Evolutionary conservation across 371 early-diverging fungal species (phyloP), one percentile per base, ranked within the genome.

Genomic region (Capillidium heterosporum): DNA sequence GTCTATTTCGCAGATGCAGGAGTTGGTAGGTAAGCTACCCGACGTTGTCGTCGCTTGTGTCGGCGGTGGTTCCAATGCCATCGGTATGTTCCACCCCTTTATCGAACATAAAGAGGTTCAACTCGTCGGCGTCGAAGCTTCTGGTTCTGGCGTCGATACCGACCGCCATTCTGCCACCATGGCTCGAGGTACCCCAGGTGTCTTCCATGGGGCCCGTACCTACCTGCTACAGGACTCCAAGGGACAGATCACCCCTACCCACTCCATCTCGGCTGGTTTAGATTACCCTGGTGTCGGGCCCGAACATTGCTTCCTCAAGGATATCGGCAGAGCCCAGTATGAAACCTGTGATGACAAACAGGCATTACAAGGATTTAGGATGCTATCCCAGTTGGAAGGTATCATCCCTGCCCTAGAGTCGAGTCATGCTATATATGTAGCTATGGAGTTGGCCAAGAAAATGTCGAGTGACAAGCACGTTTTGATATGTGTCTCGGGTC

Each of bases 201-300:
- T 97, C 24, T 78, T 97, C 67, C 97, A 95, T 61, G 97, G 97
- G 41, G 89, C 95, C 2, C 76, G 84, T 57, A 92, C 97, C 7
- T 92, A 88, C 60, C 70, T 97, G 54, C 70, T 95, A 59, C 95
- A 97, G 71, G 93, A 95, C 65, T 63, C 65, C 21, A 80, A 87
- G 61, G 97, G 97, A 17, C 95, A 95, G 70, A 92, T 97, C 67
- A 75, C 81, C 61, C 89, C 92, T 63, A 92, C 97, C 0, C 91
- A 95, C 67, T 84, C 85, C 49, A 86, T 97, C 64, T 84, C 87
- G 57, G 93, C 95, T 65, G 97, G 95, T 24, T 74, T 96, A 49
- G 92, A 94, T 72, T 95, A 96, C 67, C 94, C 97, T 2, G 95
- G 94, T 61, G 95, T 95, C 42, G 95, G 95, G 26, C 95, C 95